Conservation (phyloP, 2,329 filamentous ascomycete species). For the Microsporum ferrugineum region DNA sequence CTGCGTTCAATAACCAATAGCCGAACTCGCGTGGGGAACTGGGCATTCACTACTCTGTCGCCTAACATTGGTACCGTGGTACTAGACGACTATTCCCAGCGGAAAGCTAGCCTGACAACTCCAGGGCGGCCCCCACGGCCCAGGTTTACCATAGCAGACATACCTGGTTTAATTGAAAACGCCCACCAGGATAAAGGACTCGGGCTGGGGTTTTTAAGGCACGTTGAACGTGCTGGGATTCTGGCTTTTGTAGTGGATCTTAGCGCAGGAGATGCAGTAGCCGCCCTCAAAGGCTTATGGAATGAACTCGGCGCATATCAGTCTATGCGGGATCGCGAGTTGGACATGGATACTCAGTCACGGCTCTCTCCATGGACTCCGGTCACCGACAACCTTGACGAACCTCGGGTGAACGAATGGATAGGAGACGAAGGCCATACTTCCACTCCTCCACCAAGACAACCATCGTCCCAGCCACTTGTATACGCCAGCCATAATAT, state of each 20-base stretch:
- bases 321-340: slow-evolving; percentile 61
- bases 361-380: slow-evolving; percentile 46
- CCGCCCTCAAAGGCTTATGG: slow-evolving; percentile 73
- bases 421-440: slow-evolving; percentile 7
- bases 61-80: slow-evolving; percentile 95
- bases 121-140: slow-evolving; percentile 49
- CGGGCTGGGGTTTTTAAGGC: slow-evolving; percentile 80
- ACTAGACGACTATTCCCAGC: slow-evolving; percentile 72
- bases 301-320: slow-evolving; percentile 83
- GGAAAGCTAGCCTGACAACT: slow-evolving; percentile 46
- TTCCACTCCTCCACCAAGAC: background rate
- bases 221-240: slow-evolving; percentile 86
- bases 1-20: slow-evolving; percentile 79
- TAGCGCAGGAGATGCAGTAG: slow-evolving; percentile 63
- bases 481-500: slow-evolving; percentile 53
- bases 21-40: slow-evolving; percentile 77
- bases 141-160: slow-evolving; percentile 87
- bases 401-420: slow-evolving; percentile 10
- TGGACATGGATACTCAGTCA: slow-evolving; percentile 52
- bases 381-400: slow-evolving; percentile 14
- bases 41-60: slow-evolving; percentile 92
- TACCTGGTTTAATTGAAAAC: slow-evolving; percentile 83
- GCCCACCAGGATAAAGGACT: slow-evolving; percentile 87
- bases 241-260: slow-evolving; percentile 91
- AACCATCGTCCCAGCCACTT: slow-evolving; percentile 21